These are phyloP conservation scores for Stentor roeselii DNA, from an alignment of 73 alveolate genomes.

Conservation along the genomic window DNA sequence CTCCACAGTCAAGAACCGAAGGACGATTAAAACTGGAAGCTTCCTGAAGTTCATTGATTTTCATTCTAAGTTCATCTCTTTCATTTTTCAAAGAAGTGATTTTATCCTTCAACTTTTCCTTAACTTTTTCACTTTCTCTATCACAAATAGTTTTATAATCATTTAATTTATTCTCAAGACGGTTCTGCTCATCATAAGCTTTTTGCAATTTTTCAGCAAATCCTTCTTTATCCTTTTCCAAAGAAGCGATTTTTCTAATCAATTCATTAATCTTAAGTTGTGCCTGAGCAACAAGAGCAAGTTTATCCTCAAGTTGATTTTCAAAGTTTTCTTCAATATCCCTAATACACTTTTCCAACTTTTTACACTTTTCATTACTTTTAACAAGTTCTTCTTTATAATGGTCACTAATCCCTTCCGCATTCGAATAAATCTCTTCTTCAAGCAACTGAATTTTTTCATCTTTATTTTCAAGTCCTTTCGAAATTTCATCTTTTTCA, in stretches of 20 bases:
- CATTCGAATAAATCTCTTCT: neutral
- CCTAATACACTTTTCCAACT: neutral
- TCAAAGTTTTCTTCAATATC: constrained; percentile 7
- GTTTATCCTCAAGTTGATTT: neutral
- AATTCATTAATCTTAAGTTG: neutral
- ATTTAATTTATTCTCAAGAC: neutral
- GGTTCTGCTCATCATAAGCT: neutral
- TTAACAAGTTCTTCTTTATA: neutral
- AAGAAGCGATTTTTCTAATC: neutral
- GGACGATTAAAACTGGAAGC: neutral
- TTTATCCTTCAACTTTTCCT: neutral
- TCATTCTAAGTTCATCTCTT: neutral
- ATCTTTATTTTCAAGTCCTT: constrained; percentile 12
- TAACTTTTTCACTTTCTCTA: constrained; percentile 3
- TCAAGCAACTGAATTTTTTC: neutral
- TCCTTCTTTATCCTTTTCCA: neutral
- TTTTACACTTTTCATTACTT: neutral
- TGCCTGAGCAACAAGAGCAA: neutral
- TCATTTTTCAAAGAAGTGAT: neutral
- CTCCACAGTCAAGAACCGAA: neutral
- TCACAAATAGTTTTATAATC: neutral
- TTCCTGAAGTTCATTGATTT: neutral
- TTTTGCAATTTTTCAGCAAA: neutral
- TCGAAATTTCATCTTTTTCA: neutral
- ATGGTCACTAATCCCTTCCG: constrained; percentile 1